Percentiles rank a stretch among this genome's conserved stretches.
Evolutionary conservation across 306 rosid species (phyloP).

Genomic region (Acmispon strigosus): DNA sequence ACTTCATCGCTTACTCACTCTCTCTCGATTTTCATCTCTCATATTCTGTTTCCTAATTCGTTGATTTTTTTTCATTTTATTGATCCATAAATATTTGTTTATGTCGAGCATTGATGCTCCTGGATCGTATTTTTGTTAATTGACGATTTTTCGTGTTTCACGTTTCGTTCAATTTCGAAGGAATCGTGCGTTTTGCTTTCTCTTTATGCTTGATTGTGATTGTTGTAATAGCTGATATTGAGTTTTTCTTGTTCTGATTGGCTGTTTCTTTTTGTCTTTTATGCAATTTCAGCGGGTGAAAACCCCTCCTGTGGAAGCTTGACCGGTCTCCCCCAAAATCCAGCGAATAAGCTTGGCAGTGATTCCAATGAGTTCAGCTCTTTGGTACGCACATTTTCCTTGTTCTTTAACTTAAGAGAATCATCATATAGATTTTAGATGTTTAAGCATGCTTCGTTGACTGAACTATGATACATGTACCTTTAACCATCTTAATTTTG

Average conservation of each 20-base stretch:
- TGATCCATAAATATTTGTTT: background rate
- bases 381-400: conserved; percentile 38
- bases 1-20: background rate
- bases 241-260: background rate
- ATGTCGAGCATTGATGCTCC: no score
- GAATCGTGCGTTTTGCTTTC: background rate
- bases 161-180: no score
- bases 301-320: conserved; percentile 49
- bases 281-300: conserved; percentile 49
- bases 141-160: background rate
- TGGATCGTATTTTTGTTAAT: no score
- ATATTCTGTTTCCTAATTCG: background rate
- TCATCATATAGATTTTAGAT: background rate
- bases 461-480: background rate
- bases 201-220: background rate
- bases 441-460: background rate
- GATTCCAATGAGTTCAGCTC: conserved; percentile 61
- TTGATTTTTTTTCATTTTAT: background rate
- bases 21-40: conserved; percentile 9
- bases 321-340: conserved; percentile 60
- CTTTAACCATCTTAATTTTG: background rate
- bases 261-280: background rate
- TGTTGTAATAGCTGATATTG: background rate
- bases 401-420: background rate
- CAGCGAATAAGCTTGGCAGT: conserved; percentile 62